These are phyloP conservation scores for Jasminum sambac DNA, from an alignment of 257 asterid species.

Conservation along the genomic window DNA sequence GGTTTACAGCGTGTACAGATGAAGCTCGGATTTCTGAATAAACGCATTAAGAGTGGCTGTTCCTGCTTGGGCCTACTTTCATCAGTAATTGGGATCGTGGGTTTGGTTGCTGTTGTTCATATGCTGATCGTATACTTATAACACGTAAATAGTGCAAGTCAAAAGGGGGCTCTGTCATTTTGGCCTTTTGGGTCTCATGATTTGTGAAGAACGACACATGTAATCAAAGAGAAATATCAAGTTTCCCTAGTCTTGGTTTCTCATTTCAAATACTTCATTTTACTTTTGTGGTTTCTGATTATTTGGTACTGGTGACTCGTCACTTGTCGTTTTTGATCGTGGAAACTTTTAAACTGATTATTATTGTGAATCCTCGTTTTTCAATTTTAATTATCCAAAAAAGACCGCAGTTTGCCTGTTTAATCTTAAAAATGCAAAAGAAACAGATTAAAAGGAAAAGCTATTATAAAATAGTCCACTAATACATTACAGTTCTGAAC, in stretches of 20 bases:
- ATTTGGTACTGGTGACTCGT: no score
- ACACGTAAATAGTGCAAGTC: conserved; percentile 19
- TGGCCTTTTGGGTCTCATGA: neutral
- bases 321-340: no score
- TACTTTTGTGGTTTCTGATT: no score
- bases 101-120: conserved; percentile 54
- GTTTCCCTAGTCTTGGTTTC: no score
- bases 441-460: no score
- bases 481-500: neutral
- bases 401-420: no score
- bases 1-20: conserved; percentile 61
- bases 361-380: no score
- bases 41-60: conserved; percentile 83
- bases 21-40: conserved; percentile 75
- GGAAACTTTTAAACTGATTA: no score
- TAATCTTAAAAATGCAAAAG: no score
- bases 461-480: neutral
- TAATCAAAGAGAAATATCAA: neutral
- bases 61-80: conserved; percentile 72
- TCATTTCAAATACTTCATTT: no score
- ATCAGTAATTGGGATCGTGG: conserved; percentile 64
- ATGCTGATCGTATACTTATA: conserved; percentile 70
- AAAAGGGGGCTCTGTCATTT: neutral
- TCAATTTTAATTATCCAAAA: no score
- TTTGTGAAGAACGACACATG: neutral